Evolutionary conservation across 192 early-diverging fungal species (phyloP), one percentile per base, ranked within the genome.

Genomic region (Coemansia sp.): DNA sequence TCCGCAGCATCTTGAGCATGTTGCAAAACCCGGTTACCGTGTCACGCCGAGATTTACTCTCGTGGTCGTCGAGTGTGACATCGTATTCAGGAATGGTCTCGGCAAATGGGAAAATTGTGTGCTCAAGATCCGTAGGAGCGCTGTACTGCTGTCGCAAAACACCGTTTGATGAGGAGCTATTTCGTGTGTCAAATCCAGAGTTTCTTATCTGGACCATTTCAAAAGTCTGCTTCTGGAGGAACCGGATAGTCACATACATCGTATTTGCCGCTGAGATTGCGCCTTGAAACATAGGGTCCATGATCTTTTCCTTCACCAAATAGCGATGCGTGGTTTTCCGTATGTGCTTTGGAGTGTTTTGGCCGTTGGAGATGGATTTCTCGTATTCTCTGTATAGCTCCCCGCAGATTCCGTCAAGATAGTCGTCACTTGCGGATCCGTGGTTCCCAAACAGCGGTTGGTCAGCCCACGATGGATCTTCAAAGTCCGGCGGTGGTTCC

Each of bases 401-500:
- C 53, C 31, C 55, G 27, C 78, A 81, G n/a, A 65, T 53, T 17
- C 59, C 15, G 10, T 20, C 31, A n/a, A 73, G 59, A 28, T 68
- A 36, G 6, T 17, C 63, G 40, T 79, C 75, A 6, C 37, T 19
- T 29, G 57, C 14, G 11, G 68, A 62, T 5, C 48, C 42, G 7
- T 45, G 45, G 11, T n/a, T 61, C 22, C 59, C 61, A 53, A 81
- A 81, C 42, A 81, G 13, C n/a, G 65, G 72, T 59, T 70, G 40
- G 15, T 47, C 36, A 34, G 47, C 55, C 78, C 78, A 81, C 27
- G 50, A n/a, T 1, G 59, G 54, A 34, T 67, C 56, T 15, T 40
- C 45, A 68, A 81, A 81, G 50, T 81, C 44, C 1, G 78, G 78
- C 22, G 62, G 61, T 14, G 72, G 72, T 45, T 74, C 78, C 3